Base-by-base conservation (phyloP, 768 basidiomycete genomes). In the Daedaleopsis nitida region DNA sequence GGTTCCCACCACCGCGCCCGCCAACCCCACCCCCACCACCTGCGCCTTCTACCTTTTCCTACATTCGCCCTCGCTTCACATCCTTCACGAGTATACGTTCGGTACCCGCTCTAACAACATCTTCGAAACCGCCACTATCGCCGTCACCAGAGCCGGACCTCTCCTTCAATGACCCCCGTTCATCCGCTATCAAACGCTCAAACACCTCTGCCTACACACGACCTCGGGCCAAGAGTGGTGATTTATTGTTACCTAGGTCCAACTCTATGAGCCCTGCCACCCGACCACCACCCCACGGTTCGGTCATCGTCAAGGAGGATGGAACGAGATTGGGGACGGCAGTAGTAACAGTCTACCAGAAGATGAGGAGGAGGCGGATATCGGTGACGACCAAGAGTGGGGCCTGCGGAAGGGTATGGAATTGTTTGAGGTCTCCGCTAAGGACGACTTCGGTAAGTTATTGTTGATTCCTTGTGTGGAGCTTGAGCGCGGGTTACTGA, bases 381-480 rank as follows among this genome's bases (percentile, higher is more conserved):
- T 76, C 9, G 74, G 70, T 10, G 80, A 83, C 37, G 83, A 84
- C 59, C 77, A 77, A 43, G 89, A 89, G 70, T 92, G 90, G 88
- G 89, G 91, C 6, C 79, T 90, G 42, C 86, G 81, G 70, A 89
- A 89, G 70, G 89, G 86, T 63, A 92, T 95, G 86, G 89, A 91
- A 69, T 81, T 96, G 17, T 92, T 91, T 65, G 92, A 96, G 71
- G 92, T 96, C 19, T 95, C 92, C 47, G 90, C 95, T 55, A 95
- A 95, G 75, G 93, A 95, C 68, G 89, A 92, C 69, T 69, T 76
- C 35, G 94, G 94, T 94, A 63, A 64, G 85, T 77, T 10, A 21
- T 51, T 35, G 13, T 49, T 49, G 21, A 23, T 13, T 13, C 5
- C 5, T 24, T 21, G 47, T 9, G 47, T 24, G 21, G 23, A 14